Base-by-base conservation (phyloP, 495 filamentous ascomycete genomes). In the Aspergillus affinis region DNA sequence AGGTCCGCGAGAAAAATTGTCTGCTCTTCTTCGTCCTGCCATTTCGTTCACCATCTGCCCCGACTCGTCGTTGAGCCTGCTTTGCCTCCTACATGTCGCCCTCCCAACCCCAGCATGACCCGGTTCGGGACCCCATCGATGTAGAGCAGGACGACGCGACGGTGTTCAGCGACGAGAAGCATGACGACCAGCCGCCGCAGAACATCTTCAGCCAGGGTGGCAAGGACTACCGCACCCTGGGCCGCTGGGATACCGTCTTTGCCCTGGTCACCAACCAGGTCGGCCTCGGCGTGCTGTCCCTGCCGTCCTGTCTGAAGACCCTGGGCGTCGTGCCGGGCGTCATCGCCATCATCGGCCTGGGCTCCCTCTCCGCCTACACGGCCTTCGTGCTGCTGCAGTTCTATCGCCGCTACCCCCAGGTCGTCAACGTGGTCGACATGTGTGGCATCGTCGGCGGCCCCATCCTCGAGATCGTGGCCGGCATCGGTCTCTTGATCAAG, bases 381-480 rank as follows among this genome's bases (percentile, higher is more conserved):
- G 71, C 68, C 41, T 74, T 72, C 57, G 62, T 71, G 1, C 70
- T 77, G 41, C 66, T 59, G 18, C 70, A 74, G 51, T 72, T 75
- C 61, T 64, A 65, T n/a, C 57, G 63, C 27, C 64, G 62, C 12
- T 75, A 77, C 32, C 70, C 70, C 4, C 74, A 85, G 17, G 82
- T 92, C n/a, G 75, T 84, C 63, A 84, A 85, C 70, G 86, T 91
- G 65, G 86, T 85, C n/a, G 89, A 94, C 63, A 88, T 84, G 1
- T 86, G 87, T n/a, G 71, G 83, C 23, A 73, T 93, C 57, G 76
- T 92, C 48, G 78, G 86, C 68, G 89, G 88, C 5, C 73, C 64
- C 4, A 71, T 83, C 30, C 88, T 88, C 0, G 84, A 86, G 48
- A 83, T 87, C 58, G 60, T 92, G 20, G 77, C 88, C 59, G 84